Base-by-base conservation (phyloP, 129 eudicot genomes). In the Pittosporum tobira region DNA sequence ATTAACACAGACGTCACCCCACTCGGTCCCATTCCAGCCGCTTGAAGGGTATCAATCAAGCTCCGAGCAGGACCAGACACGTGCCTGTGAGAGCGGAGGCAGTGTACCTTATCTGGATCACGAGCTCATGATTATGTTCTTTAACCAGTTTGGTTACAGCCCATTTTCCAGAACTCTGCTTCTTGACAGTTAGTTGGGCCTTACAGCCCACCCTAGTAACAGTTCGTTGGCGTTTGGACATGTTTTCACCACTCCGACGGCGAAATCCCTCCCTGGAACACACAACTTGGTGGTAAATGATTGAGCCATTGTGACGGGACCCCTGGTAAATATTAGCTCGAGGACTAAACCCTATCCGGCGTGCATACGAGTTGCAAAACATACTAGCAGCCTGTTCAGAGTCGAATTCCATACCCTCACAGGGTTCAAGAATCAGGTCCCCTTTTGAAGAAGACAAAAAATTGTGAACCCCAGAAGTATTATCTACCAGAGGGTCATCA, bases 21-120 rank as follows among this genome's bases (percentile, higher is more conserved):
- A 10, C 77, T 72, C 10, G 82, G 82, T 8, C 82, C 77, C 82
- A 77, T 77, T 16, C 82, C 82, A 43, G 82, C 82, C 31, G 82
- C 82, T 69, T 77, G 82, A 44, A 77, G 65, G 45, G 82, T 77
- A 36, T 77, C 77, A 29, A 77, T 77, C 71, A 77, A 46, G 26
- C 77, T 71, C 44, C 73, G 69, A 7, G 82, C 82, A 34, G 82
- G 77, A 42, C 82, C 82, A 1, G 82, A 77, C 16, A 77, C 73
- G 21, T 77, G 82, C 37, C 82, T 52, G 40, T 77, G 82, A 8
- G 82, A 77, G 10, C 82, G 62, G 16, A 77, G 74, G 63, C 82
- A 66, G 42, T 77, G 82, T 31, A 77, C 82, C 59, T 77, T 72
- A 27, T 77, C 82, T 11, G 82, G 77, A 77, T 77, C 24, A 77